Percentiles rank a stretch among this genome's conserved stretches.
These are phyloP conservation scores for Xylaria venustula DNA, from an alignment of 495 filamentous ascomycete genomes.

Conservation along the genomic window DNA sequence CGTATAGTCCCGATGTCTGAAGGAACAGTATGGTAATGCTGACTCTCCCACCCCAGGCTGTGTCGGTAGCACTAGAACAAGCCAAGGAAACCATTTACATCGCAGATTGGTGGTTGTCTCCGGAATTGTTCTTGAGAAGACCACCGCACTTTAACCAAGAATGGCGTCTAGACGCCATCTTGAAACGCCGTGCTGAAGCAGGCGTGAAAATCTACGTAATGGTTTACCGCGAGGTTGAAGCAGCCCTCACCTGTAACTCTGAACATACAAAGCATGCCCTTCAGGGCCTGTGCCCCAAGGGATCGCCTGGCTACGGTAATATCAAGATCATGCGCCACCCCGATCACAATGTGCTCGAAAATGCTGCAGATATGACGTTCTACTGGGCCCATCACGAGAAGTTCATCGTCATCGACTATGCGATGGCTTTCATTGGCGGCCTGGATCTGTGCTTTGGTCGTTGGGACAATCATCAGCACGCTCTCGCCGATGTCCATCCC, in stretches of 20 bases:
- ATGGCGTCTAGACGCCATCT: slow-evolving; percentile 81
- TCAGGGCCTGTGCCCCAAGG: slow-evolving; percentile 75
- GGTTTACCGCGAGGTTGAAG: slow-evolving; percentile 86
- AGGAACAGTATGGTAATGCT: background rate
- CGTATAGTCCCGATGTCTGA: slow-evolving; percentile 17
- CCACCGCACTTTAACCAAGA: slow-evolving; percentile 78
- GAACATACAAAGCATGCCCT: slow-evolving; percentile 89
- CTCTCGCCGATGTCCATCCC: slow-evolving; percentile 83
- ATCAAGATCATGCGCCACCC: slow-evolving; percentile 90
- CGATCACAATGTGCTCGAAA: slow-evolving; percentile 92
- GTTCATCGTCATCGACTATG: slow-evolving; percentile 90
- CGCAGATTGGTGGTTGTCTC: slow-evolving; percentile 94
- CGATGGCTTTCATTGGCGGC: slow-evolving; percentile 85
- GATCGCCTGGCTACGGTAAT: slow-evolving; percentile 76
- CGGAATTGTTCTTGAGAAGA: slow-evolving; percentile 85
- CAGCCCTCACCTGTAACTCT: slow-evolving; percentile 88
- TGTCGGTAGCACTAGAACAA: slow-evolving; percentile 79
- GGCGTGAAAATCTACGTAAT: slow-evolving; percentile 94
- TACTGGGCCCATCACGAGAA: slow-evolving; percentile 99
- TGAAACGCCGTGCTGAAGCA: slow-evolving; percentile 85
- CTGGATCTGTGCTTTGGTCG: slow-evolving; percentile 95
- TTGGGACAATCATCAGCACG: slow-evolving; percentile 86
- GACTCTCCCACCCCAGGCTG: slow-evolving; percentile 46
- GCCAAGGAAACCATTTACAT: slow-evolving; percentile 95
- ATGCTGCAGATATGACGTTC: slow-evolving; percentile 93